phyloP scores from a whole-genome alignment of 805 yeast species.

The Cyberlindnera misumaiensis region DNA sequence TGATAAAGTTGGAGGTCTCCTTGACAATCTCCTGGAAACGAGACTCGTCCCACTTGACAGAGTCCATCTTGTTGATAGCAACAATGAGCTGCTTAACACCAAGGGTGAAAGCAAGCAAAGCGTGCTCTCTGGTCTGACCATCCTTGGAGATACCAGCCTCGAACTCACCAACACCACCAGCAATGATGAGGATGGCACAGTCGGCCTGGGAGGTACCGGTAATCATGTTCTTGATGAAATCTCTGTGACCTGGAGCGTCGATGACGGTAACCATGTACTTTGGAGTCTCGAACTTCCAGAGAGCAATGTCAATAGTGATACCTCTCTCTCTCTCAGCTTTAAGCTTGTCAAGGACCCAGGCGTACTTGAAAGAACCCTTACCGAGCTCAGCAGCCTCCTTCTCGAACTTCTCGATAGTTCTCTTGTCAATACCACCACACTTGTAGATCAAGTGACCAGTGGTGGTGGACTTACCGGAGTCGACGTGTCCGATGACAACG shows the following conservation, averaged over 20 bases:
- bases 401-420: constrained; percentile 97
- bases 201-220: constrained; percentile 95
- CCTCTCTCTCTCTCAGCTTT: constrained; percentile 98
- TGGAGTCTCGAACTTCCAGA: constrained; percentile 95
- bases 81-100: constrained; percentile 86
- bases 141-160: constrained; percentile 95
- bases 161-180: constrained; percentile 93
- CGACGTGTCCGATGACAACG: constrained; percentile 99
- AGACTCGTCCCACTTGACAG: constrained; percentile 79
- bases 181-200: constrained; percentile 86
- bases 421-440: constrained; percentile 99
- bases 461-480: constrained; percentile 97
- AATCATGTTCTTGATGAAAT: constrained; percentile 93
- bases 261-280: constrained; percentile 89
- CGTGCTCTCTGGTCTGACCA: constrained; percentile 95
- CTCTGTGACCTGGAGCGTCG: constrained; percentile 96
- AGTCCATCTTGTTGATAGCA: constrained; percentile 92
- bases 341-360: constrained; percentile 93
- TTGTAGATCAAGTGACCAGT: constrained; percentile 98
- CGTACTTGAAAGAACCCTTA: constrained; percentile 97
- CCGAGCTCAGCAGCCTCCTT: constrained; percentile 98
- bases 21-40: constrained; percentile 74
- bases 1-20: constrained; percentile 45
- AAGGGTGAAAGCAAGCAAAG: constrained; percentile 82
- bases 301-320: constrained; percentile 92